Percentiles rank a stretch among this genome's conserved stretches.
phyloP scores from a whole-genome alignment of 768 basidiomycete genomes.

The button mushroom (Agaricus bisporus) region DNA sequence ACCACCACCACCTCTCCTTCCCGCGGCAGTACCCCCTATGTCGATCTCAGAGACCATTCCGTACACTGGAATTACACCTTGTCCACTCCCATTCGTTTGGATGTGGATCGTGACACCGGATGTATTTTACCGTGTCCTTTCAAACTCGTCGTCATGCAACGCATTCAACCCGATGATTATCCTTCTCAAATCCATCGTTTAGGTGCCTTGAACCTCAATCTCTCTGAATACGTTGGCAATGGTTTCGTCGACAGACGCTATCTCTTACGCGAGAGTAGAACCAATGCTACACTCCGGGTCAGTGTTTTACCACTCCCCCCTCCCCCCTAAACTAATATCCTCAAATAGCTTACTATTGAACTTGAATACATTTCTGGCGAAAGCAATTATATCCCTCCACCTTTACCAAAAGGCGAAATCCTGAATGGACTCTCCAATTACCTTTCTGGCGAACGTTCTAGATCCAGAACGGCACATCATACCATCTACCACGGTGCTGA shows the following conservation, averaged over 20 bases:
- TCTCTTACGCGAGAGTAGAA: constrained; percentile 66
- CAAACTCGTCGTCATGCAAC: constrained; percentile 61
- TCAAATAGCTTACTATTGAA: constrained; percentile 49
- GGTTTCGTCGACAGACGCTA: constrained; percentile 57
- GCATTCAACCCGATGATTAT: constrained; percentile 51
- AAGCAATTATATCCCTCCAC: constrained; percentile 52
- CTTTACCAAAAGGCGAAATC: constrained; percentile 68
- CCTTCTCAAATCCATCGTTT: constrained; percentile 51
- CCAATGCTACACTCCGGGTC: constrained; percentile 74
- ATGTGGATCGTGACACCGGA: constrained; percentile 45
- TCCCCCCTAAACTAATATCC: background rate
- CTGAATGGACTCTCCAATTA: constrained; percentile 60
- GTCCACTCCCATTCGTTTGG: constrained; percentile 50
- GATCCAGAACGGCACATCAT: constrained; percentile 31
- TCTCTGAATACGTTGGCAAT: constrained; percentile 69
- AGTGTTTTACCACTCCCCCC: constrained; percentile 8
- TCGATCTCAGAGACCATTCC: constrained; percentile 57
- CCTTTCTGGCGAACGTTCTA: constrained; percentile 46
- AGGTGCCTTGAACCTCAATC: constrained; percentile 62
- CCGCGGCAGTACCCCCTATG: constrained; percentile 57
- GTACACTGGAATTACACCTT: constrained; percentile 58
- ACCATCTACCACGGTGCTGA: constrained; percentile 17
- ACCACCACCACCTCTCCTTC: constrained; percentile 27
- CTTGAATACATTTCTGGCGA: constrained; percentile 49
- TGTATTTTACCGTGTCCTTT: constrained; percentile 55